These are phyloP conservation scores for Lagenidium giganteum DNA, from an alignment of 352 stramenopile species.

Conservation along the genomic window DNA sequence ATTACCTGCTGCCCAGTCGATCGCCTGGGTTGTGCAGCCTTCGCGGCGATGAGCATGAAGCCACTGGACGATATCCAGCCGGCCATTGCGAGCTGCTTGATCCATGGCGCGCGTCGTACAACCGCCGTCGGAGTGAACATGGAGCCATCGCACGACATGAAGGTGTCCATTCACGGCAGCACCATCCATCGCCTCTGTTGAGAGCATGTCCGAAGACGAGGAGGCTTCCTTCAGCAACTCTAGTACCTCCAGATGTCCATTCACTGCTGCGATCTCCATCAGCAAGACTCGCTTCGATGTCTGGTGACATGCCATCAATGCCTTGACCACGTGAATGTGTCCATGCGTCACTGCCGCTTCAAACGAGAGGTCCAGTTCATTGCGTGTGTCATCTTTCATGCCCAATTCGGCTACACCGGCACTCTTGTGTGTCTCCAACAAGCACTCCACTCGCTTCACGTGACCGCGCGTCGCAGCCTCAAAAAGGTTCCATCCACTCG, in stretches of 20 bases:
- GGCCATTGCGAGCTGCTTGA: not conserved
- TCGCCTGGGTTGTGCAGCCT: conserved; percentile 6
- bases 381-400: too few species aligned
- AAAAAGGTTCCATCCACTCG: conserved; percentile 5
- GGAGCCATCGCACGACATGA: conserved; percentile 6
- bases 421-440: not conserved
- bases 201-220: not conserved
- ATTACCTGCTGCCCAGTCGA: too few species aligned
- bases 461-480: conserved; percentile 6
- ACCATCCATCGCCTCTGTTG: conserved; percentile 8
- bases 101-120: not conserved
- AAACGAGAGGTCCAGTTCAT: conserved; percentile 3
- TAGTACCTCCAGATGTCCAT: conserved; percentile 7
- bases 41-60: conserved; percentile 1
- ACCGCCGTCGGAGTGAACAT: too few species aligned
- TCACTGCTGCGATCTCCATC: conserved; percentile 11
- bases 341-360: not conserved
- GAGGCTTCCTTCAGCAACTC: not conserved
- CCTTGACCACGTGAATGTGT: conserved; percentile 3
- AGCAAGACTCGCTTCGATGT: not conserved
- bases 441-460: conserved; percentile 1
- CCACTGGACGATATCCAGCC: not conserved
- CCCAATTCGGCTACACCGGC: not conserved
- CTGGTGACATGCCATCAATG: conserved; percentile 5
- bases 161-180: conserved; percentile 2